phyloP scores from a whole-genome alignment of 2,329 filamentous ascomycete species.

The Ceratocystis huliohia region DNA sequence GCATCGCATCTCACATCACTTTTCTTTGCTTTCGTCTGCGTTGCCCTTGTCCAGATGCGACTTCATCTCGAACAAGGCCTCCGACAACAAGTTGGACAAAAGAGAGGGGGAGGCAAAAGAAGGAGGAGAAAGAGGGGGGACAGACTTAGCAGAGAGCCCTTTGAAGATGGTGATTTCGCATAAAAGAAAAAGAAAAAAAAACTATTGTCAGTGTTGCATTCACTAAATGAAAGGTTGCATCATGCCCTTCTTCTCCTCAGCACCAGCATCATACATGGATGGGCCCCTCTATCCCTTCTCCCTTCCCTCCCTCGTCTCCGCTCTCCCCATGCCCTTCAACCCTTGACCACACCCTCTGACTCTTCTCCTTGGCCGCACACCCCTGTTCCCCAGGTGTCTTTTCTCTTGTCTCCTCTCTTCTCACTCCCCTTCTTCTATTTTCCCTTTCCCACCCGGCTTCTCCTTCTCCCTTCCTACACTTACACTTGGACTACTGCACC shows the following conservation, averaged over 20 bases:
- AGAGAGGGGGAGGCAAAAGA: not conserved
- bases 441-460: not conserved
- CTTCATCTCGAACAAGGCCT: too few species aligned
- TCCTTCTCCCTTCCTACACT: not conserved
- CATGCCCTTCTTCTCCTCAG: not conserved
- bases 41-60: too few species aligned
- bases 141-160: not conserved
- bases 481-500: not conserved
- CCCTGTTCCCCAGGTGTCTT: not conserved
- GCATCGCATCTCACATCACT: not conserved
- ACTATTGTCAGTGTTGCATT: not conserved
- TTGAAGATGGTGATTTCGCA: not conserved
- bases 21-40: too few species aligned
- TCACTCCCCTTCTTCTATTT: not conserved
- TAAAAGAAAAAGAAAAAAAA: not conserved
- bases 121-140: not conserved
- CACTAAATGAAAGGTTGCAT: constrained; percentile 2
- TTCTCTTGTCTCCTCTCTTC: not conserved
- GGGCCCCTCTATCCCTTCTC: not conserved
- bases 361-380: not conserved
- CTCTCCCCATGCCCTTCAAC: not conserved
- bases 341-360: not conserved
- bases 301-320: not conserved
- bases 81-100: not conserved
- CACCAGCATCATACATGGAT: not conserved